Evolutionary conservation across 176 grass and related monocot genomes (phyloP).

Genomic region (Avena insularis): DNA sequence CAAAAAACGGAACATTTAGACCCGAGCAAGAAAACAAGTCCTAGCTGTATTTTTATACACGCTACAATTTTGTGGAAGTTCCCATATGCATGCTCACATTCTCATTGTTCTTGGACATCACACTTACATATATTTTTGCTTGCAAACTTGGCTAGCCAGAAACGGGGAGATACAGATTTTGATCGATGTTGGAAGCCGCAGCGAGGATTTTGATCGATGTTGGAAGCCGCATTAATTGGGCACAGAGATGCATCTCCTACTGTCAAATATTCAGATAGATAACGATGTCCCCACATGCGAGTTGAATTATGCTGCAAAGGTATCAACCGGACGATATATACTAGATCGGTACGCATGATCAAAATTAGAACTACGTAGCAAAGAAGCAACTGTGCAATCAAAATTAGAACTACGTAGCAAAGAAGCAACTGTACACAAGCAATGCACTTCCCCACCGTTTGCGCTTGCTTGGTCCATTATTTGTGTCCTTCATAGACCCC

Average conservation of each 20-base stretch:
- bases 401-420: background rate
- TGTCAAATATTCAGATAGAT: background rate
- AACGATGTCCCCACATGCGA: background rate
- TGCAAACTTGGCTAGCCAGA: too few relatives aligned
- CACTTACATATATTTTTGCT: background rate
- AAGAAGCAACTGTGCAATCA: background rate
- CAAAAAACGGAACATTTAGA: too few relatives aligned
- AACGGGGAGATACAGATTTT: background rate
- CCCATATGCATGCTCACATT: background rate
- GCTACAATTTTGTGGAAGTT: constrained; percentile 1
- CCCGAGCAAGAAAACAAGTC: too few relatives aligned
- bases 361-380: background rate
- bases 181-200: background rate
- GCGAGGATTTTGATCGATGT: background rate
- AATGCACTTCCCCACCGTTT: background rate
- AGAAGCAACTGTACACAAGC: background rate
- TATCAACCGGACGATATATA: background rate
- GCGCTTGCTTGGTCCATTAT: too few relatives aligned
- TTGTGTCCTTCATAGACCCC: too few relatives aligned
- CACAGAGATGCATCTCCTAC: background rate
- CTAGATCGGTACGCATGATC: background rate
- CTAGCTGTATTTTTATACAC: background rate
- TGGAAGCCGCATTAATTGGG: background rate
- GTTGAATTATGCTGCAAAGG: background rate
- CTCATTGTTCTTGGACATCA: background rate